Conservation (phyloP, 1,284 basidiomycete genomes). For the Agroathelia rolfsii region DNA sequence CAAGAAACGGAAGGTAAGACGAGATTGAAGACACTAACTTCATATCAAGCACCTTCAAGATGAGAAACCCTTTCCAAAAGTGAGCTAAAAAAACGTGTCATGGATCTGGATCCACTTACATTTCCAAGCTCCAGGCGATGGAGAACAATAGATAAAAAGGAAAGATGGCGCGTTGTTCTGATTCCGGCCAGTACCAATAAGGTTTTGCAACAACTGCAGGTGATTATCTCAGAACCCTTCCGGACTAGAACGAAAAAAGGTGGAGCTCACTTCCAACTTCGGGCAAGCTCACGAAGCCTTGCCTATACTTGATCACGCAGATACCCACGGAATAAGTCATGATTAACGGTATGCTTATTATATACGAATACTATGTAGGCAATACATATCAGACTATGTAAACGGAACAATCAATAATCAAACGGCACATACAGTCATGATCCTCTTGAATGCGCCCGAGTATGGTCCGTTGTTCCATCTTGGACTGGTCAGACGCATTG, state of each 20-base stretch:
- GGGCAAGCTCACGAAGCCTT: constrained; percentile 45
- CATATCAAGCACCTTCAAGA: constrained; percentile 46
- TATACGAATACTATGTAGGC: constrained; percentile 54
- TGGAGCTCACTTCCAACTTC: constrained; percentile 38
- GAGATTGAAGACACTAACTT: constrained; percentile 1
- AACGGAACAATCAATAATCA: not conserved
- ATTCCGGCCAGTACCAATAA: constrained; percentile 42
- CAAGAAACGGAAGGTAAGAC: constrained; percentile 1
- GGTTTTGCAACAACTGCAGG: constrained; percentile 65
- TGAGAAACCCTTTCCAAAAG: constrained; percentile 52
- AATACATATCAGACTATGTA: constrained; percentile 1
- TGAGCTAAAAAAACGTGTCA: constrained; percentile 3
- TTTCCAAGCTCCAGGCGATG: constrained; percentile 59
- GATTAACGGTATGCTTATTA: constrained; percentile 52
- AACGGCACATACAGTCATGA: constrained; percentile 60
- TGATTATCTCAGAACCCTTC: not conserved
- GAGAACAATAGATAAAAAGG: constrained; percentile 56
- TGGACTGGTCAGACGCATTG: not conserved
- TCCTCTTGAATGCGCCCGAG: constrained; percentile 63
- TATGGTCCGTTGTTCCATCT: constrained; percentile 61
- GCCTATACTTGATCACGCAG: constrained; percentile 56
- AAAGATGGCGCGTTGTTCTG: constrained; percentile 38
- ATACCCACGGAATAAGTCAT: constrained; percentile 52
- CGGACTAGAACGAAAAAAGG: constrained; percentile 1
- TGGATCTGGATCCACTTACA: constrained; percentile 33